Evolutionary conservation across 2,329 filamentous ascomycete species (phyloP).

Genomic region (Geoglossum cookeanum): DNA sequence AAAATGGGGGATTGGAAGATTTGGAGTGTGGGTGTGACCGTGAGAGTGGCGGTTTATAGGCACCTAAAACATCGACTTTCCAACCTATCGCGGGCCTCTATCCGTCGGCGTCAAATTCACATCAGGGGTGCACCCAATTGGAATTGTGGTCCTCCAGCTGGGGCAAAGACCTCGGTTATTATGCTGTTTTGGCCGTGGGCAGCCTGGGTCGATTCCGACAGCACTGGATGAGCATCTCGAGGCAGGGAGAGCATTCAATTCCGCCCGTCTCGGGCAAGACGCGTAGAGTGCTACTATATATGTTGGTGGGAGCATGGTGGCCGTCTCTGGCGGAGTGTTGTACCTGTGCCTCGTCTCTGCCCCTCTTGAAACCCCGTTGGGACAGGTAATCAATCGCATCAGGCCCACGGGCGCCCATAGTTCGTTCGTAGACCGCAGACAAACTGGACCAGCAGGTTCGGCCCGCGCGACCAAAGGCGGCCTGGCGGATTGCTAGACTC

Average conservation of each 20-base stretch:
- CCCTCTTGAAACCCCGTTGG: not conserved
- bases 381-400: not conserved
- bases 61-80: not conserved
- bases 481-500: not conserved
- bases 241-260: not conserved
- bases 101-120: not conserved
- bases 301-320: not conserved
- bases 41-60: not conserved
- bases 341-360: not conserved
- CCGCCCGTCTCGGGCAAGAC: not conserved
- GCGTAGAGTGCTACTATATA: not conserved
- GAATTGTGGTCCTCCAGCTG: not conserved
- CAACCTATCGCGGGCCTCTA: not conserved
- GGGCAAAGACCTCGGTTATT: not conserved
- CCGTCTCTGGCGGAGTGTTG: not conserved
- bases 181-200: not conserved
- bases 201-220: not conserved
- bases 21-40: not conserved
- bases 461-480: not conserved
- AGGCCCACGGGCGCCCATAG: not conserved
- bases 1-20: not conserved
- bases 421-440: not conserved
- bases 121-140: not conserved
- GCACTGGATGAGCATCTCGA: not conserved
- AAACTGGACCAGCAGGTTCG: not conserved